Base-by-base conservation (phyloP, 345 rosid species). In the Pelargonium nanum region DNA sequence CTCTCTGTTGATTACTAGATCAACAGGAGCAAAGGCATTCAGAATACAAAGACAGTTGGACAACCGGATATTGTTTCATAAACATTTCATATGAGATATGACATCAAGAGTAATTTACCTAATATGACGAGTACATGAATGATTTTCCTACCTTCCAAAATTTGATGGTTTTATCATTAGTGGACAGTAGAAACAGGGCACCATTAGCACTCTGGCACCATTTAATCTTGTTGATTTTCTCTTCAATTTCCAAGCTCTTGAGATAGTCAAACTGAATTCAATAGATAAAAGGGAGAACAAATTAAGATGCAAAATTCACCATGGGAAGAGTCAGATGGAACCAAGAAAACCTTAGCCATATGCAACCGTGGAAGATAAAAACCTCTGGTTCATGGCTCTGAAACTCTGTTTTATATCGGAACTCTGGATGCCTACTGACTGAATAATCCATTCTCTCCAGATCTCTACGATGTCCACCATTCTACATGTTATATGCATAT, bases 341-440 rank as follows among this genome's bases (percentile, higher is more conserved):
- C 2, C 52, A 13, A 55, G 21, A 63, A 53, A 65, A 50, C 25
- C 26, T 52, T 34, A 15, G 22, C 23, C 4, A 44, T 55, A 22
- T 58, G 5, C 17, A 55, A 48, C 19, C 34, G 61, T 13, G 1
- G 32, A 28, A 56, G 62, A 45, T 19, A 55, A 59, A 66, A 68
- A 91, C 96, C 96, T 88, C 95, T 12, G 96, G 92, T 69, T 88
- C 98, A 66, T 91, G 98, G 75, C 98, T 91, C 70, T 91, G 98
- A 77, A 86, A 91, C 61, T 91, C 98, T 25, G 96, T 86, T 74
- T 86, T 88, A 64, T 88, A 91, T 44, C 91, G 81, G 67, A 88
- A 91, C 77, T 91, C 97, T 0, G 91, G 96, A 57, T 88, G 90
- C 64, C 79, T 55, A 32, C 60, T 69, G n/a, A 70, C 51, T 32